Base-by-base conservation (phyloP, 768 basidiomycete species). In the Pulveroboletus sp. region DNA sequence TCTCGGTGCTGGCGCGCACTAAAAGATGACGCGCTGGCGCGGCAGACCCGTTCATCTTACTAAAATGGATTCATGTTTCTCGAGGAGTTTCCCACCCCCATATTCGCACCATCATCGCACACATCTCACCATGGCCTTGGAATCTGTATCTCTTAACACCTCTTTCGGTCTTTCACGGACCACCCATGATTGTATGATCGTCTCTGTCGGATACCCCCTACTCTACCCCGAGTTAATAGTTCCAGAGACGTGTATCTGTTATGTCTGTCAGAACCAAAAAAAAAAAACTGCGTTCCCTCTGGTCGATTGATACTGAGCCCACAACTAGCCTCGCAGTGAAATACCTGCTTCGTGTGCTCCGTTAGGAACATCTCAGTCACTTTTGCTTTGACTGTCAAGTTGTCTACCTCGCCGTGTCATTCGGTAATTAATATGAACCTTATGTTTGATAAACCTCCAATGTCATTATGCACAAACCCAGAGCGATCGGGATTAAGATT, bases 1-100 rank as follows among this genome's bases (percentile, higher is more conserved):
- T 24, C 68, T 80, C 45, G 72, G 75, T 24, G 77, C 76, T 12
- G 75, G 77, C 43, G 65, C 57, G 49, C 68, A 44, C 54, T 68
- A 42, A 62, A 59, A 26, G 11, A 46, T 45, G 63, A 52, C 51
- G 57, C 53, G 55, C 59, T 48, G 49, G 55, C 60, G 54, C 63
- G 48, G 49, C 39, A 33, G 40, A 47, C 50, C 51, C 51, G 43
- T 54, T 46, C 50, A 52, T 54, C 30, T 52, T 56, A 49, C 49
- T 32, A 51, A 63, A 58, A 57, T 40, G 56, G 57, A 50, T 50
- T 31, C 43, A 41, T 50, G 56, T 38, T 40, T 52, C 47, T 52
- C 49, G 47, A 51, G 50, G 49, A 50, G 38, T 57, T 62, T 64
- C 64, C 38, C 57, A 54, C 63, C 44, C 28, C 63, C 55, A 63